Evolutionary conservation across 2,329 filamentous ascomycete genomes (phyloP).

Genomic region (Penicillium sumatraense): DNA sequence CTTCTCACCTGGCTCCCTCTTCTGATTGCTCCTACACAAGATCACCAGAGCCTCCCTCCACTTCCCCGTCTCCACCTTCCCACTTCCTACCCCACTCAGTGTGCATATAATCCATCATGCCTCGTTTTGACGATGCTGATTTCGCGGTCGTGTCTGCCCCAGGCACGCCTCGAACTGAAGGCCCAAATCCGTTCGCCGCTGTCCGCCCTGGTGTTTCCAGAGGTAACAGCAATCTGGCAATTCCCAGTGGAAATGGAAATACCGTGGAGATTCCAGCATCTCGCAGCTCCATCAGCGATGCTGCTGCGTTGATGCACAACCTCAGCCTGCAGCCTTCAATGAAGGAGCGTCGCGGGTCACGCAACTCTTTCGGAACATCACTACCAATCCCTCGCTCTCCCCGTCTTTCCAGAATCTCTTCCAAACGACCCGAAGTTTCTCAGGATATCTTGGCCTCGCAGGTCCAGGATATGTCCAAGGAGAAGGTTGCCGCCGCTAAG

Average conservation of each 20-base stretch:
- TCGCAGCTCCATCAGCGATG: conserved; percentile 70
- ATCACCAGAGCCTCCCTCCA: conserved; percentile 18
- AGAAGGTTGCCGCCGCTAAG: conserved; percentile 72
- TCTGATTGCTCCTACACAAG: conserved; percentile 3
- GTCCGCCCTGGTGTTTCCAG: conserved; percentile 31
- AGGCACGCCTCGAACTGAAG: conserved; percentile 15
- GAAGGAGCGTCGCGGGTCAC: conserved; percentile 69
- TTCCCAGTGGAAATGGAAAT: conserved; percentile 53
- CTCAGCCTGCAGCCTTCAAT: conserved; percentile 70
- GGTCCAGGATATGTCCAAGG: conserved; percentile 68
- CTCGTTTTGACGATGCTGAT: conserved; percentile 63
- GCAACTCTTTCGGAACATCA: conserved; percentile 75
- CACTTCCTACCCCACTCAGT: conserved; percentile 8
- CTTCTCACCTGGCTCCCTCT: background rate
- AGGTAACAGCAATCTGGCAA: conserved; percentile 38
- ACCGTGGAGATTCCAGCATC: conserved; percentile 73
- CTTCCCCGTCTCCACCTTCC: conserved; percentile 12
- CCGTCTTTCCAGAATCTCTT: conserved; percentile 69
- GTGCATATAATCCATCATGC: conserved; percentile 53
- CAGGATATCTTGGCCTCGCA: conserved; percentile 72
- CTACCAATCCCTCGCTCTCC: conserved; percentile 75
- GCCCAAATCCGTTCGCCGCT: conserved; percentile 18
- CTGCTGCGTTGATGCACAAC: conserved; percentile 72
- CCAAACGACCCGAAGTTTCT: conserved; percentile 57
- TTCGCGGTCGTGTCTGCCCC: conserved; percentile 48